Percentiles rank a stretch among this genome's conserved stretches.
phyloP scores from a whole-genome alignment of 2,329 filamentous ascomycete genomes.

The Phaeoacremonium minimum region DNA sequence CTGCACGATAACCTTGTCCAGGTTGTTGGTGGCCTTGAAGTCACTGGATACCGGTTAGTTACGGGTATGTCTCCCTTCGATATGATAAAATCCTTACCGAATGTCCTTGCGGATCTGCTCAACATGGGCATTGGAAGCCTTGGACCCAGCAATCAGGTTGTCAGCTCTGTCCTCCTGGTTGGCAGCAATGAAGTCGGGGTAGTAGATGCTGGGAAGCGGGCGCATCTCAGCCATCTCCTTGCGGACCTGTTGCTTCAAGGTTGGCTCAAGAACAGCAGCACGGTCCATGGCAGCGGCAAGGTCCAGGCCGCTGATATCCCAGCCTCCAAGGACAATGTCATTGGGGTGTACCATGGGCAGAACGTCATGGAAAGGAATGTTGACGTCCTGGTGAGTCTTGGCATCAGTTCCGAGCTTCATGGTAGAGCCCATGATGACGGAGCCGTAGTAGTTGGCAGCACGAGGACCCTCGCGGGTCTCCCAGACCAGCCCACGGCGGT shows the following conservation, averaged over 20 bases:
- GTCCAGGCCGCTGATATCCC: slow-evolving; percentile 94
- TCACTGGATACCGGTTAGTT: slow-evolving; percentile 44
- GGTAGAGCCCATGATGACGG: slow-evolving; percentile 93
- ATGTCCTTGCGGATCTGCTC: slow-evolving; percentile 93
- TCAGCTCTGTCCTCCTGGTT: slow-evolving; percentile 97
- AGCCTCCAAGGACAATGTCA: slow-evolving; percentile 89
- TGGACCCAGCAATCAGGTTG: slow-evolving; percentile 78
- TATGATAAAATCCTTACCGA: slow-evolving; percentile 44
- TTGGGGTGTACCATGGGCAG: slow-evolving; percentile 97
- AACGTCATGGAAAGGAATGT: slow-evolving; percentile 91
- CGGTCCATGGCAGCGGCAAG: slow-evolving; percentile 92
- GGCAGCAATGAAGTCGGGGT: slow-evolving; percentile 97
- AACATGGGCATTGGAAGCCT: slow-evolving; percentile 82
- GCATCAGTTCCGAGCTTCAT: slow-evolving; percentile 91
- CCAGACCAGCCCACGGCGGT: slow-evolving; percentile 82
- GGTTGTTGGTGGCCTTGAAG: slow-evolving; percentile 79
- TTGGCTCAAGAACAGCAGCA: slow-evolving; percentile 91
- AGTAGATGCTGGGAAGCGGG: slow-evolving; percentile 93
- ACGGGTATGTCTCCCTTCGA: neutral
- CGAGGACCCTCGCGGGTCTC: slow-evolving; percentile 87
- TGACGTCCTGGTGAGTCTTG: slow-evolving; percentile 82
- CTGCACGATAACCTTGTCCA: slow-evolving; percentile 95
- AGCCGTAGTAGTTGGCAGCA: slow-evolving; percentile 95
- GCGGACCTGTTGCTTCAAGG: slow-evolving; percentile 80
- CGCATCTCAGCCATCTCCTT: slow-evolving; percentile 91